Percentiles rank a stretch among this genome's conserved stretches.
Evolutionary conservation across 1,139 yeast genomes (phyloP).

Genomic region (Yamadazyma dushanensis): DNA sequence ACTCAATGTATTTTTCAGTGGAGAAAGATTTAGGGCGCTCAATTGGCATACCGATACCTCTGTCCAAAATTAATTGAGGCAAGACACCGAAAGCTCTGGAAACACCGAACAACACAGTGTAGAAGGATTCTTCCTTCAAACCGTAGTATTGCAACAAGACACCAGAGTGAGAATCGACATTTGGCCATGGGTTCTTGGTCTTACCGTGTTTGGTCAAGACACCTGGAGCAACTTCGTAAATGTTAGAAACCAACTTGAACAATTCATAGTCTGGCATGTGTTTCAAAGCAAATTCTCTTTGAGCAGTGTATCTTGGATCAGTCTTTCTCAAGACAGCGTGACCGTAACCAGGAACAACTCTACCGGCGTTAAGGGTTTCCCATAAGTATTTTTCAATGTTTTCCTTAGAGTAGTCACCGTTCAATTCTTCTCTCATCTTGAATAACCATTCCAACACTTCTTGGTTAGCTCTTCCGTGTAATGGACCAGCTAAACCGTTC

Average conservation of each 20-base stretch:
- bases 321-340: slow-evolving; percentile 96
- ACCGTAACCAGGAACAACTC: slow-evolving; percentile 98
- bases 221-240: slow-evolving; percentile 93
- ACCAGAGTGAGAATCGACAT: slow-evolving; percentile 97
- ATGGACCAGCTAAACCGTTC: slow-evolving; percentile 97
- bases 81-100: slow-evolving; percentile 97
- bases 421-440: slow-evolving; percentile 73
- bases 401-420: slow-evolving; percentile 70
- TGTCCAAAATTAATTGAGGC: slow-evolving; percentile 94
- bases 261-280: slow-evolving; percentile 96
- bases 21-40: slow-evolving; percentile 98
- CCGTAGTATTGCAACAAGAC: slow-evolving; percentile 97
- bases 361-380: slow-evolving; percentile 87
- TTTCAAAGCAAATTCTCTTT: slow-evolving; percentile 93
- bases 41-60: slow-evolving; percentile 92
- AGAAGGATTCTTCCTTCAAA: slow-evolving; percentile 90
- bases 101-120: slow-evolving; percentile 97
- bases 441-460: slow-evolving; percentile 94
- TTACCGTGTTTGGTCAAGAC: slow-evolving; percentile 96
- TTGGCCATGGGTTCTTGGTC: slow-evolving; percentile 99
- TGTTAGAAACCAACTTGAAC: slow-evolving; percentile 86
- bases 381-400: slow-evolving; percentile 86
- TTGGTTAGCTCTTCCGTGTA: slow-evolving; percentile 98
- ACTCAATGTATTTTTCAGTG: slow-evolving; percentile 63
- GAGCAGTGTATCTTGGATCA: slow-evolving; percentile 97